Evolutionary conservation across 805 yeast species (phyloP), one percentile per base, ranked within the genome.

Genomic region (Teunomyces lycoperdinae): DNA sequence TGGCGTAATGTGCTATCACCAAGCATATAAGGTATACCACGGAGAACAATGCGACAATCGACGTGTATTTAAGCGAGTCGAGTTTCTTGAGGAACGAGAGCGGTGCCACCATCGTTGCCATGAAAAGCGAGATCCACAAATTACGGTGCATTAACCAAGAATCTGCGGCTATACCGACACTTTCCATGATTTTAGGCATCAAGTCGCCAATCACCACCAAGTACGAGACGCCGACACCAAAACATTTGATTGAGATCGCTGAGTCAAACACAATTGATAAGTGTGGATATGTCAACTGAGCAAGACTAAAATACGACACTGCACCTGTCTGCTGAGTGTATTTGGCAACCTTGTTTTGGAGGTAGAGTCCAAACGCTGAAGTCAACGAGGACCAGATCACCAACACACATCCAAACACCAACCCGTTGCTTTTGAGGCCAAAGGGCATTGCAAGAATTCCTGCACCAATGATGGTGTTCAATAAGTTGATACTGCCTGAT

Each of bases 391-490:
- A 88, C 45, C 85, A 50, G 0, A 84, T 9, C 3, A 85, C 73
- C 26, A 87, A 70, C 2, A 72, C 38, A 0, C 75, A 54, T 2
- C 94, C 94, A 24, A 82, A 67, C 8, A 80, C 47, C 2, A 85
- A 59, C 5, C 91, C 89, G 61, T 86, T 89, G 26, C 85, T 76
- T 47, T 76, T 74, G 66, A 85, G 82, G 1, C 89, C 87, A 51
- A 74, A 82, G 0, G 94, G 91, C 69, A 87, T 79, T 10, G 91
- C 89, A 20, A 87, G 73, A 36, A 86, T 71, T 1, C 95, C 95
- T 0, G 94, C 89, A 5, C 95, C 95, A 9, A 87, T 76, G 47
- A 87, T 85, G 24, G 94, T 87, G 67, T 87, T 87, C 46, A 84
- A 77, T 33, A 88, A 71, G 64, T 84, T 85, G 45, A 86, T 71